These are phyloP conservation scores for Cucumis hystrix DNA, from an alignment of 306 rosid genomes.

Conservation along the genomic window DNA sequence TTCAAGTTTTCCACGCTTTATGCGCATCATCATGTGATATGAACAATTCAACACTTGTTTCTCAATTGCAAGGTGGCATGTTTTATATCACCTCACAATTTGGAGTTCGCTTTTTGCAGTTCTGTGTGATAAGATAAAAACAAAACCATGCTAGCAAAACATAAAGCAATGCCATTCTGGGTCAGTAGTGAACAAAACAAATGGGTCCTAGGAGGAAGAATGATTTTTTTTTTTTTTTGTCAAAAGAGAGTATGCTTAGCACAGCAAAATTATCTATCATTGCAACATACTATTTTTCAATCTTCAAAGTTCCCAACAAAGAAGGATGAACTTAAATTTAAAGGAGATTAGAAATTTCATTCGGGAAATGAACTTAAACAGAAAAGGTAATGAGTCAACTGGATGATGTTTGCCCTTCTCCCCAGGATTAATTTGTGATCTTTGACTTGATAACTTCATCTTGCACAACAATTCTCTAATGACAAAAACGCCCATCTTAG, in stretches of 20 bases:
- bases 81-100: too few species aligned
- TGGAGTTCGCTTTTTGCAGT: too few species aligned
- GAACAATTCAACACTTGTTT: too few species aligned
- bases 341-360: neutral
- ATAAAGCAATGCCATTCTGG: too few species aligned
- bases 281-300: neutral
- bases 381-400: neutral
- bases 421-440: neutral
- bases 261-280: neutral
- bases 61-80: too few species aligned
- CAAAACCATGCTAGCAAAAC: too few species aligned
- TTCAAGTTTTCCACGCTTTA: too few species aligned
- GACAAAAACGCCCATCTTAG: neutral
- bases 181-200: too few species aligned
- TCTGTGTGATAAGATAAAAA: too few species aligned
- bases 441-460: neutral
- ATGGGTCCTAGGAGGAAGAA: too few species aligned
- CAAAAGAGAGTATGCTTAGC: neutral
- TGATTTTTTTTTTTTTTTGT: neutral
- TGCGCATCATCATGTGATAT: too few species aligned
- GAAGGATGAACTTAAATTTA: neutral
- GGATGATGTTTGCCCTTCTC: neutral
- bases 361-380: neutral
- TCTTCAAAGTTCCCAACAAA: neutral
- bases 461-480: neutral